Percentiles rank a stretch among this genome's conserved stretches.
Evolutionary conservation across 176 grass and related monocot species (phyloP).

Genomic region (Canna indica): DNA sequence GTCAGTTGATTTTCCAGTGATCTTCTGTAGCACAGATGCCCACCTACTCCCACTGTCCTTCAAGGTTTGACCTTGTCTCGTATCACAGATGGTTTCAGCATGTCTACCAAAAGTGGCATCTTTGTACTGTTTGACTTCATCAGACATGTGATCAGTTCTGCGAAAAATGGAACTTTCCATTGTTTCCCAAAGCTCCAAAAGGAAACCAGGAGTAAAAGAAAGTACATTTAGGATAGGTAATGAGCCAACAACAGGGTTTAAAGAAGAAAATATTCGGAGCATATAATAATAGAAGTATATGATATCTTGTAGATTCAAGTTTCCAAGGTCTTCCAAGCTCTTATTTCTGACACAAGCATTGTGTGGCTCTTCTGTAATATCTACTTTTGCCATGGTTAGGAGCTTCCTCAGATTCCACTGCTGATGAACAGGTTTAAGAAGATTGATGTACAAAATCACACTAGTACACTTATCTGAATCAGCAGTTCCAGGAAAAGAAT

Average conservation of each 20-base stretch:
- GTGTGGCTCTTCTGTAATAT: conserved; percentile 15
- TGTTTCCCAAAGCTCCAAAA: conserved; percentile 65
- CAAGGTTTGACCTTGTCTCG: conserved; percentile 44
- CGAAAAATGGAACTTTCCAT: conserved; percentile 55
- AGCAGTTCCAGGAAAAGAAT: conserved; percentile 24
- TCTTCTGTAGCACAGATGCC: conserved; percentile 80
- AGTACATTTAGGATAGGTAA: conserved; percentile 89
- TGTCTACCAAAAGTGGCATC: conserved; percentile 33
- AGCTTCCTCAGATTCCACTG: conserved; percentile 96
- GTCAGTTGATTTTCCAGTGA: conserved; percentile 62
- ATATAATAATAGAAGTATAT: conserved; percentile 81
- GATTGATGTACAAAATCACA: conserved; percentile 44
- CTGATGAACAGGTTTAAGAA: conserved; percentile 90
- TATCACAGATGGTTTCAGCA: conserved; percentile 35
- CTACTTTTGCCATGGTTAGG: conserved; percentile 40
- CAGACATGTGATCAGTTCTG: conserved; percentile 21
- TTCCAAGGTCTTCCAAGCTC: conserved; percentile 17
- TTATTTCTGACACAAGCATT: conserved; percentile 16
- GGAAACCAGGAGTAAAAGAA: conserved; percentile 87
- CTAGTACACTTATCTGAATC: conserved; percentile 23
- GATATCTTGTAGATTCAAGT: conserved; percentile 45
- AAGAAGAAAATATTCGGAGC: conserved; percentile 63
- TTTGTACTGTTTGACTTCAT: conserved; percentile 34
- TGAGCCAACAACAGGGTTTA: conserved; percentile 49
- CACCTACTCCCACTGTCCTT: conserved; percentile 83